Evolutionary conservation across 2,329 filamentous ascomycete species (phyloP).

Genomic region (Pseudogymnoascus destructans): DNA sequence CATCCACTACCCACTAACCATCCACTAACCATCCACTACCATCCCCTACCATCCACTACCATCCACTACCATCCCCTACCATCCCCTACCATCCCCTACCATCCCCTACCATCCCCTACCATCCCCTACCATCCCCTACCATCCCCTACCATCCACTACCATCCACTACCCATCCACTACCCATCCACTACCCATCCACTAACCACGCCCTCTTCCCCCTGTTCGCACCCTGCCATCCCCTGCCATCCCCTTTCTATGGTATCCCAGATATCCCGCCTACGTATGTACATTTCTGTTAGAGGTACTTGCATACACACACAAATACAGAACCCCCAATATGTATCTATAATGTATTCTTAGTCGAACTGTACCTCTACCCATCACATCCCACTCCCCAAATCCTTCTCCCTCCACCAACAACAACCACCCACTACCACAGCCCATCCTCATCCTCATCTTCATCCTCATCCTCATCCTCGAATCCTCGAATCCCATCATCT

Average conservation of each 20-base stretch:
- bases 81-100: too few species aligned
- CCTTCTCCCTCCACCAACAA: neutral
- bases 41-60: neutral
- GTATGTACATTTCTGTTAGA: neutral
- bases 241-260: neutral
- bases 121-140: too few species aligned
- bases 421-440: neutral
- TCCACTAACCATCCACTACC: too few species aligned
- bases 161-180: too few species aligned
- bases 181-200: neutral
- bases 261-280: neutral
- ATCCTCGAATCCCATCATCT: neutral
- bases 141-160: too few species aligned
- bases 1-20: neutral
- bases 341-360: neutral
- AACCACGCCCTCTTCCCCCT: neutral
- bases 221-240: neutral
- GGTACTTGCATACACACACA: neutral
- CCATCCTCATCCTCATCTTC: neutral
- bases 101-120: too few species aligned
- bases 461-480: neutral
- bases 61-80: neutral
- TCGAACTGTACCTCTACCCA: neutral
- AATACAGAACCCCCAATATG: neutral
- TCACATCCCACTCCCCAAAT: neutral